Base-by-base conservation (phyloP, 495 filamentous ascomycete species). In the Hyaloscypha hepaticicola region DNA sequence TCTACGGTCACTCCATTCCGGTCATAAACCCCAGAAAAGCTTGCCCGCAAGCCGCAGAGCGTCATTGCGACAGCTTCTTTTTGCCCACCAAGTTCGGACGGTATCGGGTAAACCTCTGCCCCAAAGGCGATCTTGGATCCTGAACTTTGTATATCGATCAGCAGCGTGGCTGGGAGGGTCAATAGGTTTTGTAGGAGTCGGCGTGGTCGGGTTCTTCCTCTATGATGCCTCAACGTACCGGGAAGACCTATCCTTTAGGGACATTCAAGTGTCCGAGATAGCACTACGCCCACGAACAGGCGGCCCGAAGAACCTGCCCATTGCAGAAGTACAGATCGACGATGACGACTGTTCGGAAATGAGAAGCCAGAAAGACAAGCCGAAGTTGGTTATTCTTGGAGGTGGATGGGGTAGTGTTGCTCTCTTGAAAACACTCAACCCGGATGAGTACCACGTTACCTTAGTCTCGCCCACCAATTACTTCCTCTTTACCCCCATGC, bases 401-500 rank as follows among this genome's bases (percentile, higher is more conserved):
- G 92, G 92, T 12, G 96, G 96, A 27, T 99, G 96, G 96, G 96
- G 93, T 57, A 92, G 91, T 69, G 88, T 99, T 63, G 90, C 93
- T 22, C 79, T 99, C 48, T 76, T 99, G 21, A 99, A 99, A 78
- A 89, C 89, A 60, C 78, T 99, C 62, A 88, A 93, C 53, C 89
- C 93, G 0, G 26, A 57, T 21, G 53, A 57, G 21, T 57, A 57
- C 28, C 25, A 57, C 29, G 27, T 59, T 21, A 97, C 93, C 14
- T 91, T 98, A 38, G 88, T 99, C 50, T 95, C 91, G 0, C 93
- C 96, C 1, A 88, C 88, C 29, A 98, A 98, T 69, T 96, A 98
- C 77, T 99, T 99, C 77, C 76, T 98, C 41, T 99, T 98, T 75
- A 98, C 96, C 1, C 96, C 96, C 3, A 97, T 99, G 91, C 80